Conservation (phyloP, 805 yeast species). For the Kurtzmaniella fragi region DNA sequence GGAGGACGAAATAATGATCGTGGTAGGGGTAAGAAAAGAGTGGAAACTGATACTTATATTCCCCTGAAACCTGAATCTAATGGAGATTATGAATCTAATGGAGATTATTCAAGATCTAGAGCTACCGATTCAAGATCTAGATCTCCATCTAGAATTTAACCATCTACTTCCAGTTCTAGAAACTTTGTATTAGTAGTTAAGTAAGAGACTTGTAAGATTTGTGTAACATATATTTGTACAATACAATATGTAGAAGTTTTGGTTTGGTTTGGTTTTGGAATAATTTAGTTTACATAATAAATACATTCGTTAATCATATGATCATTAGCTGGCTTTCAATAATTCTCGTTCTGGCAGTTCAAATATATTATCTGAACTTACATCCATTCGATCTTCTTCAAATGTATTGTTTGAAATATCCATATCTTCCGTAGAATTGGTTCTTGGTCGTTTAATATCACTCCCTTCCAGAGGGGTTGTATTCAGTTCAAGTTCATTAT, state of each 20-base stretch:
- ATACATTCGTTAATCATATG: too few relatives aligned
- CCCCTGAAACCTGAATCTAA: neutral
- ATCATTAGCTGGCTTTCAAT: neutral
- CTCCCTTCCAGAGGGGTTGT: too few relatives aligned
- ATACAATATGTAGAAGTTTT: too few relatives aligned
- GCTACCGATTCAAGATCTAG: slow-evolving; percentile 8
- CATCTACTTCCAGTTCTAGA: too few relatives aligned
- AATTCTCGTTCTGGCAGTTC: neutral
- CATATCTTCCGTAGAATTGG: slow-evolving; percentile 5
- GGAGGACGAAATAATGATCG: neutral
- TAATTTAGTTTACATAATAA: too few relatives aligned
- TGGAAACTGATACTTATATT: slow-evolving; percentile 6
- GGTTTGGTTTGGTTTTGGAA: too few relatives aligned
- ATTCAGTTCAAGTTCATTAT: neutral
- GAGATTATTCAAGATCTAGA: slow-evolving; percentile 5
- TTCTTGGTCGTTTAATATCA: slow-evolving; percentile 2
- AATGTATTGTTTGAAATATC: slow-evolving; percentile 7
- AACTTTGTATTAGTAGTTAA: too few relatives aligned
- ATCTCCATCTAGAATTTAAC: too few relatives aligned
- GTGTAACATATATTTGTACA: too few relatives aligned
- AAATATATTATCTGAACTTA: slow-evolving; percentile 3
- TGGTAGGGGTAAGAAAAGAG: neutral
- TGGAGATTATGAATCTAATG: slow-evolving; percentile 8
- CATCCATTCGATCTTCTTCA: slow-evolving; percentile 7
- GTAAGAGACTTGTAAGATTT: too few relatives aligned